A percentile compares a stretch with the other conserved stretches of the same genome.
Conservation (phyloP, 129 eudicot species). For the Flaveria sonorensis region DNA sequence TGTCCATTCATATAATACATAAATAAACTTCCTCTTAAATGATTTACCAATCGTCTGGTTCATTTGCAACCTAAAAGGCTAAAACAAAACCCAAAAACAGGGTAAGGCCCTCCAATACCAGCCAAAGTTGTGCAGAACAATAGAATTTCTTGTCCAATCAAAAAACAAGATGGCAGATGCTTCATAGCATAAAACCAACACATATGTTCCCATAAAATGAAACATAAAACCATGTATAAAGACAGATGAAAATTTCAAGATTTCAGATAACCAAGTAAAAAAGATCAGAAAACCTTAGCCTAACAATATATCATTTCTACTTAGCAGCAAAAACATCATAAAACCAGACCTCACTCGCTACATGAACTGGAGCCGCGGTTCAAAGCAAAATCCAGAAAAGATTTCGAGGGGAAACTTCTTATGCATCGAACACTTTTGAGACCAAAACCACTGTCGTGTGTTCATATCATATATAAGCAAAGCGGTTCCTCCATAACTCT, state of each 20-base stretch:
- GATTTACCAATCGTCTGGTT: too few species aligned
- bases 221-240: slow-evolving; percentile 20
- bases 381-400: slow-evolving; percentile 62
- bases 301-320: slow-evolving; percentile 1
- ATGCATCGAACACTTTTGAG: slow-evolving; percentile 36
- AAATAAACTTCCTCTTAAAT: too few species aligned
- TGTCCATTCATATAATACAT: too few species aligned
- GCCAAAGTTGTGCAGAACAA: too few species aligned
- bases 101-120: too few species aligned
- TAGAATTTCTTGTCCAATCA: not conserved
- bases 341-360: slow-evolving; percentile 5
- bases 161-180: not conserved
- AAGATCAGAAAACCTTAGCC: not conserved
- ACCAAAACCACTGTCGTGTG: slow-evolving; percentile 49
- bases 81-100: too few species aligned
- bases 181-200: not conserved
- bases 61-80: too few species aligned
- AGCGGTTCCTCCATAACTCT: slow-evolving; percentile 51
- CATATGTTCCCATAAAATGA: not conserved
- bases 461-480: slow-evolving; percentile 52
- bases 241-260: slow-evolving; percentile 22
- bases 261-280: slow-evolving; percentile 8
- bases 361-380: slow-evolving; percentile 40
- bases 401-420: slow-evolving; percentile 55
- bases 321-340: slow-evolving; percentile 9